These are phyloP conservation scores for Kodamaea restingae DNA, from an alignment of 805 yeast genomes.

Conservation along the genomic window DNA sequence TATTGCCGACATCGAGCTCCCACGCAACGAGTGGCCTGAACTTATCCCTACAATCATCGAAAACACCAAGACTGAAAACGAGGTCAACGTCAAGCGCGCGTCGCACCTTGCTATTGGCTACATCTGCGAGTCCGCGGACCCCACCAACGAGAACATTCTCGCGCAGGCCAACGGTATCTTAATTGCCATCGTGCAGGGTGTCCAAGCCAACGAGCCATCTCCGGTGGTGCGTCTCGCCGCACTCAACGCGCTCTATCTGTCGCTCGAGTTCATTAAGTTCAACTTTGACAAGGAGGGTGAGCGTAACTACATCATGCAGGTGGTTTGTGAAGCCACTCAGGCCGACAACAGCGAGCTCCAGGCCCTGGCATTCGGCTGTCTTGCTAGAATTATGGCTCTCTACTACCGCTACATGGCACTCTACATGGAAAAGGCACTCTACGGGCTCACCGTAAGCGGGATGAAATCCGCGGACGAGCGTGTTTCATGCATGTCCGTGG, in stretches of 20 bases:
- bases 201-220: constrained; percentile 75
- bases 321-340: constrained; percentile 98
- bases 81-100: constrained; percentile 78
- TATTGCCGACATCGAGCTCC: constrained; percentile 93
- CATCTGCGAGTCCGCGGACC: constrained; percentile 93
- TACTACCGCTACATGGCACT: constrained; percentile 88
- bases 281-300: constrained; percentile 94
- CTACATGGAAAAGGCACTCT: constrained; percentile 96
- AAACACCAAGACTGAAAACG: constrained; percentile 75
- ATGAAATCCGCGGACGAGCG: constrained; percentile 81
- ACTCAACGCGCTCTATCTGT: constrained; percentile 83
- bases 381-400: constrained; percentile 84
- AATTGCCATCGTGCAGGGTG: constrained; percentile 96
- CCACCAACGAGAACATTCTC: constrained; percentile 68
- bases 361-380: constrained; percentile 93
- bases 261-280: constrained; percentile 80
- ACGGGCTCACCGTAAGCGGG: constrained; percentile 83
- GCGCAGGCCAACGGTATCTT: constrained; percentile 87
- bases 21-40: constrained; percentile 83
- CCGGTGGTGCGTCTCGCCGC: constrained; percentile 81
- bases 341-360: constrained; percentile 76
- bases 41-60: constrained; percentile 79
- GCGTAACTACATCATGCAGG: constrained; percentile 96
- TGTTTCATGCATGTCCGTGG: constrained; percentile 97
- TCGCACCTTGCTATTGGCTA: constrained; percentile 89